Conservation (phyloP, 202 grass and related monocot genomes). For the Musa balbisiana region DNA sequence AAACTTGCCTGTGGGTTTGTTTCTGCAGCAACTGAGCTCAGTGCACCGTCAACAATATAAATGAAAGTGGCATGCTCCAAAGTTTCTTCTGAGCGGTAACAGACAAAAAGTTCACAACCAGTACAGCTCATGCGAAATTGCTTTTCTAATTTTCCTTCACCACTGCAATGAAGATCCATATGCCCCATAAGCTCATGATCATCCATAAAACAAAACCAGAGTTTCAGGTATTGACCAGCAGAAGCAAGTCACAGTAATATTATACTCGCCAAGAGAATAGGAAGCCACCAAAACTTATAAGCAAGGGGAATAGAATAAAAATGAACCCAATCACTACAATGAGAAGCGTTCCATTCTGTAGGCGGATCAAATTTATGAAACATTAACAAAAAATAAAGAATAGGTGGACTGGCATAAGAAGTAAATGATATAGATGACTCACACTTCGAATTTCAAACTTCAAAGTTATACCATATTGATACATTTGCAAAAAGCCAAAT, state of each 20-base stretch:
- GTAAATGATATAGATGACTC: neutral
- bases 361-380: neutral
- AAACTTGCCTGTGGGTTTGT: constrained; percentile 86
- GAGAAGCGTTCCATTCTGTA: no score
- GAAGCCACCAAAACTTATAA: neutral
- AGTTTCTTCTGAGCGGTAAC: constrained; percentile 92
- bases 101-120: constrained; percentile 86
- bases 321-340: no score
- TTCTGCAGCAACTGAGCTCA: constrained; percentile 74
- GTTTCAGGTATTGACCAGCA: neutral
- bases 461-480: neutral
- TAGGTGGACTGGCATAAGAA: neutral
- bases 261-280: neutral
- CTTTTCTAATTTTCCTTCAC: constrained; percentile 89
- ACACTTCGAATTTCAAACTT: neutral
- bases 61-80: constrained; percentile 72
- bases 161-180: constrained; percentile 41
- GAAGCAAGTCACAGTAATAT: neutral
- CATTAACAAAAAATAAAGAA: neutral
- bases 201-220: neutral
- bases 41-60: constrained; percentile 88
- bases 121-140: constrained; percentile 88
- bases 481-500: neutral
- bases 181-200: neutral
- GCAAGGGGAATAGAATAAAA: neutral